Evolutionary conservation across 306 rosid species (phyloP), one percentile per base, ranked within the genome.

Genomic region (Alnus rubra): DNA sequence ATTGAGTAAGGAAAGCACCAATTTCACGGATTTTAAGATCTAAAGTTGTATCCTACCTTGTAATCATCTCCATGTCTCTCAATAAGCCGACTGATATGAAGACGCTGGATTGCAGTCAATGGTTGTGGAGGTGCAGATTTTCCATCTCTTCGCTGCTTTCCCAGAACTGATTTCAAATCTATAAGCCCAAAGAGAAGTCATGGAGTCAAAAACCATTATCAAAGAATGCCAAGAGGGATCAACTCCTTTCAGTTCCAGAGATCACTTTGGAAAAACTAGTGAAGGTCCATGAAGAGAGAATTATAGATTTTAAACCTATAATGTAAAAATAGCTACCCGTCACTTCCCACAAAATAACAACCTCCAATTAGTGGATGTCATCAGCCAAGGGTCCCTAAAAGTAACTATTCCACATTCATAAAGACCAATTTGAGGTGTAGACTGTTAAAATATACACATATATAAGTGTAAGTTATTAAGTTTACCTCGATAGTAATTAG

Each of bases 141-240:
- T n/a, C 97, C 98, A 82, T 94, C 98, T 67, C 87, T 91, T 72
- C 98, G 84, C 84, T 80, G 83, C 85, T 95, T 95, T 78, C 98
- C 98, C 8, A 95, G 74, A 9, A 90, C 93, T 5, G 94, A 52
- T 83, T 91, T 95, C 89, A 92, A 86, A 82, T 95, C 98, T 95
- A 54, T 58, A 80, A 1, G 63, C 56, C 45, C 76, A 87, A 62
- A 80, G 7, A 78, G 69, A 83, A 72, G 28, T 47, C 18, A 58
- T 11, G 63, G 28, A 45, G 18, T 65, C 31, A 37, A 23, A 9
- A 23, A 55, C 30, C 19, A 64, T 18, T 39, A 60, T 71, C 58
- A 74, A 71, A 42, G 15, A 55, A 23, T n/a, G 47, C 35, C 35
- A 59, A 5, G 19, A 15, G 33, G 28, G n/a, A 53, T 68, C 52